These are phyloP conservation scores for Jasminum sambac DNA, from an alignment of 257 asterid genomes.

Conservation along the genomic window DNA sequence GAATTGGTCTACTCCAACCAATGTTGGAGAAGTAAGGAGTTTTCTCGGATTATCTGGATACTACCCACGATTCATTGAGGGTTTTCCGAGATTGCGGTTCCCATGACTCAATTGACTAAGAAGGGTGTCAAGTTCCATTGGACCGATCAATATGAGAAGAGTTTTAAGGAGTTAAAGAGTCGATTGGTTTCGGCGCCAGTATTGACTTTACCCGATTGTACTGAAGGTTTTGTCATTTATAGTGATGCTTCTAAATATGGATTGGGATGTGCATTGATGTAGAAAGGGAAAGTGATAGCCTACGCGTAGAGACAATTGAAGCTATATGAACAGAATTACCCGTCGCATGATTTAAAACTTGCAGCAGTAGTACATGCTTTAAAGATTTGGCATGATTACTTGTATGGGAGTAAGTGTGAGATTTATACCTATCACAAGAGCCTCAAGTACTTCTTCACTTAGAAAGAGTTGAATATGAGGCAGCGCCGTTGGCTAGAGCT, in stretches of 20 bases:
- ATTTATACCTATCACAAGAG: not conserved
- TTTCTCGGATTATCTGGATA: too few relatives aligned
- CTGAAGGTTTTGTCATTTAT: not conserved
- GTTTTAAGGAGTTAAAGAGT: too few relatives aligned
- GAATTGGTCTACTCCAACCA: too few relatives aligned
- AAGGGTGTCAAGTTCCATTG: too few relatives aligned
- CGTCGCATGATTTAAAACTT: not conserved
- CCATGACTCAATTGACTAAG: too few relatives aligned
- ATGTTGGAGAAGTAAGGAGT: too few relatives aligned
- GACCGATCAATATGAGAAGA: too few relatives aligned
- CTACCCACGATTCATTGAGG: too few relatives aligned
- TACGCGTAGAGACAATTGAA: not conserved
- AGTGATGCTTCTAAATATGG: not conserved
- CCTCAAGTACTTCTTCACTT: not conserved
- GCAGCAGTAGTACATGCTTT: too few relatives aligned
- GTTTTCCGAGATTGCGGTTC: too few relatives aligned
- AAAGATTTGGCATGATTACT: not conserved
- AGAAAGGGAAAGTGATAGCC: not conserved
- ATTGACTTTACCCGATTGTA: not conserved
- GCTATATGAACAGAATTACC: not conserved
- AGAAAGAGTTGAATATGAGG: not conserved
- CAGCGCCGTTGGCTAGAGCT: not conserved
- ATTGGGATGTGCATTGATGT: too few relatives aligned
- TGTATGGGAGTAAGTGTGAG: not conserved
- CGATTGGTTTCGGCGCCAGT: not conserved